Base-by-base conservation (phyloP, 352 stramenopile genomes). In the Plasmopara viticola region DNA sequence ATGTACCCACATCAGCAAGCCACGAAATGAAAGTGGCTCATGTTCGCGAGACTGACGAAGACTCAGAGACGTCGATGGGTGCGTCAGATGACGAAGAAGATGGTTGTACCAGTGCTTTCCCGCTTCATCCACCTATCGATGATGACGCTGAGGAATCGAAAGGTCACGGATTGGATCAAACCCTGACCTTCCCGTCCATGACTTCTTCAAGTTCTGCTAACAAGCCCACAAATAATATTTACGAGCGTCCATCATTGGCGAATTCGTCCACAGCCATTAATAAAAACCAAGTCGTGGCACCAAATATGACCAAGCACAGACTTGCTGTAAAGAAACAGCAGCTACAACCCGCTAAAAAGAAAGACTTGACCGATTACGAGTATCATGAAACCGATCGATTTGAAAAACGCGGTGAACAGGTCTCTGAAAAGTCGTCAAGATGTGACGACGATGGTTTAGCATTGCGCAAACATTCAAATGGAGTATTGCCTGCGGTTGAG, bases 131-230 rank as follows among this genome's bases (percentile, higher is more conserved):
- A 13, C 41, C 18, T 8, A 34, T 45, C n/a, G 60, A 79, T 30
- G 62, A 74, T 34, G 56, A 70, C 29, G 68, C 46, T 7, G 69
- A 87, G 40, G 74, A 87, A 44, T 79, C 64, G 9, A 87, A 89
- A 39, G 61, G 68, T 4, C 56, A 73, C 2, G 74, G 82, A 51
- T 80, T 79, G 38, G 60, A 65, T 5, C 57, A 60, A 18, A 83
- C 66, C 0, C 72, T 68, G 9, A 68, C 68, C 8, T 45, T 86
- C 4, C 59, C 74, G 4, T 62, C 74, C 1, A 68, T 74, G 7
- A 74, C 70, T 15, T 62, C 64, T 14, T 84, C 75, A 17, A 25
- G 20, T 25, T 25, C 20, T 25, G 71, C 66, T 0, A 67, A 76
- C 20, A 56, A 18, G 12, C 54, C 48, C 7, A 83, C 62, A 5